Evolutionary conservation across 352 stramenopile genomes (phyloP), one percentile per base, ranked within the genome.

Genomic region (Nothophytophthora sp.): DNA sequence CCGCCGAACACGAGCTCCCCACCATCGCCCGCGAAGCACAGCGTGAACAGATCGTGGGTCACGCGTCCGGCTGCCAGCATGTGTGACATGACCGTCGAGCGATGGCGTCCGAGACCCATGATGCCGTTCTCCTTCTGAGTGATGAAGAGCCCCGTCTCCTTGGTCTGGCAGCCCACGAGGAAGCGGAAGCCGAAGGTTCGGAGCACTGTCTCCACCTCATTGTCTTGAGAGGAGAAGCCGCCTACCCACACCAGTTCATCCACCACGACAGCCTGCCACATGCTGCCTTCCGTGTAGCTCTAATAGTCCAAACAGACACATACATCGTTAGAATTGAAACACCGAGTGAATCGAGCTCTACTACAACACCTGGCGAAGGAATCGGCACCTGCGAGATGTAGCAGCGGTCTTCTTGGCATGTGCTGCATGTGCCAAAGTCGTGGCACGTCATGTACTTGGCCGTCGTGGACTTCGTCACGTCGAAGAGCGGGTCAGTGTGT

Each of bases 111-210:
- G 24, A 96, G 65, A 4, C 88, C 88, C 82, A 96, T 96, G 50
- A 96, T 96, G 2, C 88, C 88, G 50, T 96, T 94, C 55, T 91
- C 85, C 25, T 90, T 86, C 41, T 96, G 88, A 0, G 74, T 87
- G 51, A 95, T 82, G 45, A 95, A 95, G 3, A 93, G 60, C 9
- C 84, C 84, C 11, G 84, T 95, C 44, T 95, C 85, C 25, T 86
- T 81, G 20, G 77, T 88, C 50, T 95, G 85, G 28, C 85, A 95
- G 2, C 85, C 85, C 12, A 95, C 55, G 1, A 79, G 81, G 50
- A 92, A 92, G 7, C 69, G 80, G 54, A 92, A 75, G 13, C 82
- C 82, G 43, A 77, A 93, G 30, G 78, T 68, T 36, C 75, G 64
- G 5, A 91, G 38, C 34, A 90, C 55, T 16, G 56, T 52, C 20